These are phyloP conservation scores for Chrysoporthe deuterocubensis DNA, from an alignment of 2,329 filamentous ascomycete genomes.

Conservation along the genomic window DNA sequence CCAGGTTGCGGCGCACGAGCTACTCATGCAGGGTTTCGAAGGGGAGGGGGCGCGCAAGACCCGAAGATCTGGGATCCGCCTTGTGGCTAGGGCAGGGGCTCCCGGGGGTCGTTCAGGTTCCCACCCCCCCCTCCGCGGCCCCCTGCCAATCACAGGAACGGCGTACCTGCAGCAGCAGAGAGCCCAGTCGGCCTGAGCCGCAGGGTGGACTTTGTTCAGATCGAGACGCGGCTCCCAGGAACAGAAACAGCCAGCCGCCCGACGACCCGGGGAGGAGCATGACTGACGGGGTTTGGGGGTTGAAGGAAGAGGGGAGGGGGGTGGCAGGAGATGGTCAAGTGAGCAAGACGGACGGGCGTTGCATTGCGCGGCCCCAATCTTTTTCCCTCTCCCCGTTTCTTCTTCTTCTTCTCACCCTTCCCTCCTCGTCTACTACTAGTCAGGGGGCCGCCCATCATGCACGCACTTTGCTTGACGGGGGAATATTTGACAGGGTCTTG, in stretches of 20 bases:
- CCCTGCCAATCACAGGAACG: constrained; percentile 12
- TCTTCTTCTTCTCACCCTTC: background rate
- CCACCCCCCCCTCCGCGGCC: background rate
- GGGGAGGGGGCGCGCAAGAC: constrained; percentile 7
- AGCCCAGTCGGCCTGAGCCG: constrained; percentile 6
- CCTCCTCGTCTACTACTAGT: background rate
- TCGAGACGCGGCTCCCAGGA: background rate
- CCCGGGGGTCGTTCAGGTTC: no score
- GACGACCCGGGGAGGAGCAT: background rate
- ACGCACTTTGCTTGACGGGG: constrained; percentile 9
- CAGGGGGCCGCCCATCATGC: constrained; percentile 2
- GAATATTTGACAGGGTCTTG: background rate
- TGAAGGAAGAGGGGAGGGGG: no score
- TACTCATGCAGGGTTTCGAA: constrained; percentile 2
- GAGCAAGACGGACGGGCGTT: background rate
- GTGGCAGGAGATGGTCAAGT: no score
- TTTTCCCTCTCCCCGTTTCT: background rate
- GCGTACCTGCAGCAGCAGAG: constrained; percentile 8
- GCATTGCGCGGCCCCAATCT: background rate
- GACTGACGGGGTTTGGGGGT: background rate
- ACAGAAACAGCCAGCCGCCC: no score
- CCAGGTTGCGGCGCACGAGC: no score
- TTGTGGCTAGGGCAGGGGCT: background rate
- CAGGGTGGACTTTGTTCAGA: background rate
- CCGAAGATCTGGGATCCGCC: constrained; percentile 22